Evolutionary conservation across 164 flowering plant genomes (phyloP), one percentile per base, ranked within the genome.

Genomic region (Vitis amurensis): DNA sequence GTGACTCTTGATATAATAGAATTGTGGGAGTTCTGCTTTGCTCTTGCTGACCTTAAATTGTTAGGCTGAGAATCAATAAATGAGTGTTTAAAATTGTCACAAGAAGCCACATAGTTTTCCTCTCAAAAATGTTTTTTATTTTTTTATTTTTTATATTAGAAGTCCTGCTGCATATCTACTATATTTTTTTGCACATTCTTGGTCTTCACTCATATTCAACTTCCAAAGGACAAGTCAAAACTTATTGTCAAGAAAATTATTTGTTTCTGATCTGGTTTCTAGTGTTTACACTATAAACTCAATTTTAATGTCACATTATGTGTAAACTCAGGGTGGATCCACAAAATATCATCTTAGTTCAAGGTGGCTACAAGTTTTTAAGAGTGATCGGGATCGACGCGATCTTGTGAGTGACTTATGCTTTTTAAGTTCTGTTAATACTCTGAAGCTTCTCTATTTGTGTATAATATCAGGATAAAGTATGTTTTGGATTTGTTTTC

Each of bases 311-410:
- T 68, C 23, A 50, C 14, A 19, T 68, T 59, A 37, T 55, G 13
- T 29, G 11, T 48, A 30, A 48, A 59, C 31, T 52, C 86, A 95
- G 99, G 99, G 98, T 73, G 99, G 99, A 64, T 87, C 99, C 30
- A 86, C 97, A 61, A 95, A 95, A 72, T 95, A 95, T 83, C 99
- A 95, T 85, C 79, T 95, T 23, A 83, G 86, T 61, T 83, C 90
- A 47, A 86, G 91, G 74, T 95, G 99, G 99, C 73, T 88, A 11
- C 96, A 95, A 77, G 81, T 89, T 64, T 93, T 95, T 66, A 86
- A 86, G 71, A 95, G 90, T 74, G 99, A 95, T 63, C 79, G 99
- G 13, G 99, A 95, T 85, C 96, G 97, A 9, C 97, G 99, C 75
- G 99, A 95, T 88, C 98, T 95, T 77, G 99, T 95, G 74, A 91